Evolutionary conservation across 306 rosid genomes (phyloP).

Genomic region (Echinosophora koreensis): DNA sequence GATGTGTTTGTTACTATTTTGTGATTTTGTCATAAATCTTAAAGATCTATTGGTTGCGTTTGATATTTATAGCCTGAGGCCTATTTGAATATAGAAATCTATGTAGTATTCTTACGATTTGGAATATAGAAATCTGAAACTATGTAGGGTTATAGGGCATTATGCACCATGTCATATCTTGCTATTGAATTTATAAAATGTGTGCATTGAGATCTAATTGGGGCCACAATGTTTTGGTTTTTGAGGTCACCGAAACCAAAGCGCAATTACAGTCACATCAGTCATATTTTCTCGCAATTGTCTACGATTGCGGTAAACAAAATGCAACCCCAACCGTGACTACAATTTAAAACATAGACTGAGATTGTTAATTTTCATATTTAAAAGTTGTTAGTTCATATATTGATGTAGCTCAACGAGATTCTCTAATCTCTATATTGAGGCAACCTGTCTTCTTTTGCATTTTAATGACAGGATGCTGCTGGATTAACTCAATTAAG

Average conservation of each 20-base stretch:
- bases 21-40: no score
- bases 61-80: no score
- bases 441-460: constrained; percentile 16
- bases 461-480: constrained; percentile 76
- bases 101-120: background rate
- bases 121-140: background rate
- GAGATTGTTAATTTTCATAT: constrained; percentile 35
- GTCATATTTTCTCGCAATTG: no score
- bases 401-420: background rate
- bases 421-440: constrained; percentile 27
- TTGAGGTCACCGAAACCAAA: no score
- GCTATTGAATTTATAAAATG: background rate
- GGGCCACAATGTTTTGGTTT: no score
- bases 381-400: constrained; percentile 13
- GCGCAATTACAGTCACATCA: no score
- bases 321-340: no score
- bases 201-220: constrained; percentile 26
- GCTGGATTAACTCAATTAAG: constrained; percentile 98
- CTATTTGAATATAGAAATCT: no score
- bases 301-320: constrained; percentile 87
- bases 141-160: background rate
- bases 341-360: no score
- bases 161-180: background rate
- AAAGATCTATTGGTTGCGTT: no score
- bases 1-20: no score